Percentiles rank a stretch among this genome's conserved stretches.
Conservation (phyloP, 1,284 basidiomycete species). For the Cryptococcus depauperatus region DNA sequence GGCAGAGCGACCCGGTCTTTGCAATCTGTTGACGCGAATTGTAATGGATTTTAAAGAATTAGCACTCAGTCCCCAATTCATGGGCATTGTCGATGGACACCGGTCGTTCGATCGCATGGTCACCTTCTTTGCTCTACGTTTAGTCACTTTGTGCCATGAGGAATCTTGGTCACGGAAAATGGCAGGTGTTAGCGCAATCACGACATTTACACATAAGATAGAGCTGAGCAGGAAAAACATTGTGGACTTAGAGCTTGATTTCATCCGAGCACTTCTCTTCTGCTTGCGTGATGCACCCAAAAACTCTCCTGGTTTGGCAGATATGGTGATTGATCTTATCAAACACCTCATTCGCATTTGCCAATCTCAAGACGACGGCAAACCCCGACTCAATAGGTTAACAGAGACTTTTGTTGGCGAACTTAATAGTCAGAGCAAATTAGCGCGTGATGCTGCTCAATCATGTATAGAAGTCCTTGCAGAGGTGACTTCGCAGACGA, state of each 20-base stretch:
- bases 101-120: slow-evolving; percentile 49
- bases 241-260: slow-evolving; percentile 79
- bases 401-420: slow-evolving; percentile 84
- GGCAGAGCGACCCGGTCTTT: slow-evolving; percentile 56
- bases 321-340: slow-evolving; percentile 71
- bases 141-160: slow-evolving; percentile 77
- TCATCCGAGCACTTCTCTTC: slow-evolving; percentile 83
- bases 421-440: slow-evolving; percentile 74
- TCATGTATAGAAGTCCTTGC: slow-evolving; percentile 74
- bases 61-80: slow-evolving; percentile 44
- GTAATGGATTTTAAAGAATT: slow-evolving; percentile 61
- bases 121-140: slow-evolving; percentile 68
- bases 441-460: slow-evolving; percentile 79
- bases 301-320: slow-evolving; percentile 76
- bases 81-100: slow-evolving; percentile 53
- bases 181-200: slow-evolving; percentile 77
- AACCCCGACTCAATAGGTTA: slow-evolving; percentile 51
- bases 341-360: slow-evolving; percentile 67
- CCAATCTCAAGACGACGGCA: slow-evolving; percentile 47
- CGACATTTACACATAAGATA: slow-evolving; percentile 63
- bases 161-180: slow-evolving; percentile 79
- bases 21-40: slow-evolving; percentile 55
- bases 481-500: slow-evolving; percentile 61
- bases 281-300: slow-evolving; percentile 92
- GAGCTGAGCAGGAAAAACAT: slow-evolving; percentile 73